Percentiles rank a stretch among this genome's conserved stretches.
Evolutionary conservation across 2,329 filamentous ascomycete genomes (phyloP).

Genomic region (Botrytis byssoidea): DNA sequence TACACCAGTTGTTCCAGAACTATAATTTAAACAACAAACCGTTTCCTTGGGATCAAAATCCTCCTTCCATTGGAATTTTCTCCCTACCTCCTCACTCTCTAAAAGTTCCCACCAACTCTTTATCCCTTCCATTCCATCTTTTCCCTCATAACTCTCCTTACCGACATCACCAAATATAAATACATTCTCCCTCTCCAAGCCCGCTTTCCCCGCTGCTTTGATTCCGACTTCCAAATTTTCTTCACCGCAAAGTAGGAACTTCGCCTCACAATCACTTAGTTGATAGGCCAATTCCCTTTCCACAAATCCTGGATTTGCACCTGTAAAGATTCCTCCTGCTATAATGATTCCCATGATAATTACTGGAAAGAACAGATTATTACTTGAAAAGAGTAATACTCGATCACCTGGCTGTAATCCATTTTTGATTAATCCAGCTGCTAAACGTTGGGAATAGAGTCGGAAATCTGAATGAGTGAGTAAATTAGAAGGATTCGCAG

Average conservation of each 20-base stretch:
- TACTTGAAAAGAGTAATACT: constrained; percentile 53
- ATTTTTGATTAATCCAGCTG: constrained; percentile 61
- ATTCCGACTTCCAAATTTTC: constrained; percentile 60
- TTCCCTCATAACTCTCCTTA: constrained; percentile 38
- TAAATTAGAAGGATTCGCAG: constrained; percentile 63
- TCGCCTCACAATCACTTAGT: constrained; percentile 67
- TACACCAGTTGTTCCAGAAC: constrained; percentile 75
- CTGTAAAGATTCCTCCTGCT: constrained; percentile 53
- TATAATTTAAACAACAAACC: constrained; percentile 67
- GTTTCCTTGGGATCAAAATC: constrained; percentile 41
- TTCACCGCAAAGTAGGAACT: constrained; percentile 64
- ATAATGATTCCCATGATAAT: constrained; percentile 55
- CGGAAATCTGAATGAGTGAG: constrained; percentile 65
- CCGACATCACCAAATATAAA: constrained; percentile 64
- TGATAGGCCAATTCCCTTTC: constrained; percentile 73
- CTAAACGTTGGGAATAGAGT: constrained; percentile 69
- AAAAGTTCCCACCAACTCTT: constrained; percentile 65
- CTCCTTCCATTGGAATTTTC: constrained; percentile 58
- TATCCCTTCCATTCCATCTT: constrained; percentile 44
- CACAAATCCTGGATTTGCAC: constrained; percentile 59
- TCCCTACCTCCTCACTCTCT: constrained; percentile 50
- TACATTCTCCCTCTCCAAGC: constrained; percentile 54
- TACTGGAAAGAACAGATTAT: constrained; percentile 55
- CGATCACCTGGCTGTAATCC: constrained; percentile 58
- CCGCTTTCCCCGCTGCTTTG: constrained; percentile 60